Conservation (phyloP, 192 early-diverging fungal species). For the Linderina pennispora region DNA sequence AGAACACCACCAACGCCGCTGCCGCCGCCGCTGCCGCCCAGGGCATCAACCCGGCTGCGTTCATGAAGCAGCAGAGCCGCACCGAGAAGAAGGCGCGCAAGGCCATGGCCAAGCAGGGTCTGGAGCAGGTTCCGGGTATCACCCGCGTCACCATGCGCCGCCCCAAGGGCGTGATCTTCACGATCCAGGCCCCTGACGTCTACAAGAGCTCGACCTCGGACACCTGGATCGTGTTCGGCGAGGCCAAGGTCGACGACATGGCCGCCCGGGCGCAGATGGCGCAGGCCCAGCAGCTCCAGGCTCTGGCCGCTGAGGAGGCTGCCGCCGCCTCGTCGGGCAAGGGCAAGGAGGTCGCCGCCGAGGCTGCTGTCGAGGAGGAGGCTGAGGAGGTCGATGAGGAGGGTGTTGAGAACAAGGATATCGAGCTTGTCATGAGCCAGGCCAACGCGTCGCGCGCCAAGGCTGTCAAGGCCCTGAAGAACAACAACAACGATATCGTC, state of each 20-base stretch:
- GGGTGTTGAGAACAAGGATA: slow-evolving; percentile 84
- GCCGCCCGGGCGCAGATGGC: slow-evolving; percentile 62
- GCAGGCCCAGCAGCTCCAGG: slow-evolving; percentile 55
- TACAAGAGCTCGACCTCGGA: slow-evolving; percentile 85
- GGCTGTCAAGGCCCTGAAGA: slow-evolving; percentile 89
- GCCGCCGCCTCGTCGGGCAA: slow-evolving; percentile 40
- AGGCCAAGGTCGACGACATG: slow-evolving; percentile 84
- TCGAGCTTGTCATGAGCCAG: slow-evolving; percentile 92
- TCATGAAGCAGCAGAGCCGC: slow-evolving; percentile 59
- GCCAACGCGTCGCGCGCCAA: slow-evolving; percentile 78
- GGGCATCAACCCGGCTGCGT: slow-evolving; percentile 15
- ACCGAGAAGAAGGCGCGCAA: slow-evolving; percentile 97
- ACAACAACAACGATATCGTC: slow-evolving; percentile 83
- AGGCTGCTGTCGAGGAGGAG: slow-evolving; percentile 54
- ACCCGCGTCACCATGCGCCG: slow-evolving; percentile 85
- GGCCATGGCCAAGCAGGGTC: slow-evolving; percentile 86
- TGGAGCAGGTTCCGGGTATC: slow-evolving; percentile 81
- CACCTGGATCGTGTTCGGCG: slow-evolving; percentile 96
- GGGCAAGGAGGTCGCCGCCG: slow-evolving; percentile 9
- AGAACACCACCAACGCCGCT: slow-evolving; percentile 13
- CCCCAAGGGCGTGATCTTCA: slow-evolving; percentile 75
- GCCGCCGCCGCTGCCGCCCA: slow-evolving; percentile 23
- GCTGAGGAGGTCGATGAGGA: slow-evolving; percentile 73
- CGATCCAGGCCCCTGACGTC: slow-evolving; percentile 87
- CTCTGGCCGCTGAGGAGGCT: slow-evolving; percentile 20